Base-by-base conservation (phyloP, 306 rosid species). In the Quercus cerris region DNA sequence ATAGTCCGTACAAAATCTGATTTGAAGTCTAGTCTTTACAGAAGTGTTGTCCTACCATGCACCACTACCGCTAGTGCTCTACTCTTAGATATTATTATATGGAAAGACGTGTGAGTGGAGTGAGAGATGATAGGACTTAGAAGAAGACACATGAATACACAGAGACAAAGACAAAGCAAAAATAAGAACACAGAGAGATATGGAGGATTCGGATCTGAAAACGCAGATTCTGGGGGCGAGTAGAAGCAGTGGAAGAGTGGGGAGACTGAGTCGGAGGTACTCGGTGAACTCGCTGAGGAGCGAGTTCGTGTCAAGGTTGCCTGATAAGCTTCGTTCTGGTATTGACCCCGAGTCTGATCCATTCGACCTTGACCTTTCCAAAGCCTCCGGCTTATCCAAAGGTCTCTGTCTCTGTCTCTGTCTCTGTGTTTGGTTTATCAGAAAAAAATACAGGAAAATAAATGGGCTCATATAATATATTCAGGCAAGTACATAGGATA, bases 261-360 rank as follows among this genome's bases (percentile, higher is more conserved):
- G 84, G 27, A 79, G 59, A 15, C 79, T 85, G 18, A 67, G 74
- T 58, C 88, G 89, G 18, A 70, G 70, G 30, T 63, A 83, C 88
- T 88, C 91, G 13, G 85, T 81, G 41, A 74, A 71, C 84, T 76
- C 85, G 2, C 83, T 88, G 70, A 59, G 86, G 76, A 76, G 56
- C 19, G 89, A 86, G 78, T 88, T 88, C 78, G 18, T 81, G 9
- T 56, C 86, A 1, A 79, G 78, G 80, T 86, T 88, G 11, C 88
- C 88, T 13, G 74, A 75, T 1, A 86, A 86, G 54, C 75, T 82
- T 35, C 84, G 86, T 14, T 54, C 84, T 41, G 79, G 57, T 31
- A 2, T 70, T 6, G 84, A 83, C 59, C 85, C 38, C 0, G 91
- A 88, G 78, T 81, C 81, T 56, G 1, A 5, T 22, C 71, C 82